Evolutionary conservation across 768 basidiomycete species (phyloP).

Genomic region (Rhodocollybia butyracea): DNA sequence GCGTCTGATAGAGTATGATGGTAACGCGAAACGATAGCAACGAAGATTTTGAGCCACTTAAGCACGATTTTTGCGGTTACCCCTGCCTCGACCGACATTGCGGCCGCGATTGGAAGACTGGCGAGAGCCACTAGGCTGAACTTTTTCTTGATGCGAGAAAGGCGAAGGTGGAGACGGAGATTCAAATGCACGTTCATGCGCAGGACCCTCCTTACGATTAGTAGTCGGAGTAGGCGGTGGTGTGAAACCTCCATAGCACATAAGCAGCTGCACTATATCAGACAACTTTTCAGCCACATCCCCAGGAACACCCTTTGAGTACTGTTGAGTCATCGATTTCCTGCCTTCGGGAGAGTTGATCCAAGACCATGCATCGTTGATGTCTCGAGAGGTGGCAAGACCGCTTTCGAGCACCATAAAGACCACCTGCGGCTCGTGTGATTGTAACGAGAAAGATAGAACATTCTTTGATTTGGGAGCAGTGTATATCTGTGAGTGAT

Average conservation of each 20-base stretch:
- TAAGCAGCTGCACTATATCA: constrained; percentile 53
- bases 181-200: too few relatives aligned
- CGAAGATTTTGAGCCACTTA: too few relatives aligned
- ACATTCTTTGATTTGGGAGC: constrained; percentile 38
- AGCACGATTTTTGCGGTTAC: too few relatives aligned
- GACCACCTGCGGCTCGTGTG: constrained; percentile 59
- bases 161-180: too few relatives aligned
- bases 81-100: too few relatives aligned
- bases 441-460: constrained; percentile 56
- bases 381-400: constrained; percentile 47
- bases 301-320: constrained; percentile 13
- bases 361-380: constrained; percentile 48
- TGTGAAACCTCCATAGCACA: constrained; percentile 47
- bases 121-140: too few relatives aligned
- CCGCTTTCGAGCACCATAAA: constrained; percentile 60
- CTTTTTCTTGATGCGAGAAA: too few relatives aligned
- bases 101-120: too few relatives aligned
- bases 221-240: constrained; percentile 34
- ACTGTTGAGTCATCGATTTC: constrained; percentile 20
- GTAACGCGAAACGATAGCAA: too few relatives aligned
- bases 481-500: constrained; percentile 47
- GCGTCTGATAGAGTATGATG: too few relatives aligned
- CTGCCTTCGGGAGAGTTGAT: constrained; percentile 35
- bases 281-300: constrained; percentile 33
- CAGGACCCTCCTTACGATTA: constrained; percentile 11